Conservation (phyloP, 1,284 basidiomycete species). For the Rhodotorula glutinis region DNA sequence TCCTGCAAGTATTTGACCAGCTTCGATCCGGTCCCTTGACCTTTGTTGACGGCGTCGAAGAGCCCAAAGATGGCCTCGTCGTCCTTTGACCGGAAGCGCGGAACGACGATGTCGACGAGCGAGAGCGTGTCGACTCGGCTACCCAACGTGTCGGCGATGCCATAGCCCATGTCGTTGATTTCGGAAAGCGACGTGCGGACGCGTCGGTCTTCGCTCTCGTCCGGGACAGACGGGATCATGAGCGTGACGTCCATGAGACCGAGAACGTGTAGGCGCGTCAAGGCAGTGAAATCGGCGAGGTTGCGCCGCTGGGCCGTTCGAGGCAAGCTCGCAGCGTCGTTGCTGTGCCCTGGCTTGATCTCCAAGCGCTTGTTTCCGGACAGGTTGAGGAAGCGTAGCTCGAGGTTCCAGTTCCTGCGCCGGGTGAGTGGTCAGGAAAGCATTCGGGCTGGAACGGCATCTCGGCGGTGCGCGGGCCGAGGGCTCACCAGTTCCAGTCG, state of each 20-base stretch:
- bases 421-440: neutral
- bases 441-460: too few species aligned
- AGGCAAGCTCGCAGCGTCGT: slow-evolving; percentile 44
- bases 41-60: slow-evolving; percentile 70
- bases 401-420: slow-evolving; percentile 96
- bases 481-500: slow-evolving; percentile 97
- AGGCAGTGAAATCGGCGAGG: slow-evolving; percentile 81
- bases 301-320: slow-evolving; percentile 49
- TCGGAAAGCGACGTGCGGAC: slow-evolving; percentile 88
- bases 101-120: slow-evolving; percentile 91
- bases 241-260: slow-evolving; percentile 98
- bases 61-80: slow-evolving; percentile 94
- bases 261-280: slow-evolving; percentile 77
- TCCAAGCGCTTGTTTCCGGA: slow-evolving; percentile 85
- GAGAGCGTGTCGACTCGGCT: slow-evolving; percentile 66
- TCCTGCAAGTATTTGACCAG: slow-evolving; percentile 73
- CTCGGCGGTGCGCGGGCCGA: too few species aligned
- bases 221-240: slow-evolving; percentile 75
- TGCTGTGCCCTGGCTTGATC: slow-evolving; percentile 63
- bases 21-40: slow-evolving; percentile 48
- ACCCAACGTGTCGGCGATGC: slow-evolving; percentile 93
- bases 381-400: slow-evolving; percentile 82
- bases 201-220: slow-evolving; percentile 85
- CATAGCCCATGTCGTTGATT: slow-evolving; percentile 91
- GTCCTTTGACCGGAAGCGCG: slow-evolving; percentile 71